Evolutionary conservation across 352 stramenopile species (phyloP), one percentile per base, ranked within the genome.

Genomic region (Phytophthora rubi): DNA sequence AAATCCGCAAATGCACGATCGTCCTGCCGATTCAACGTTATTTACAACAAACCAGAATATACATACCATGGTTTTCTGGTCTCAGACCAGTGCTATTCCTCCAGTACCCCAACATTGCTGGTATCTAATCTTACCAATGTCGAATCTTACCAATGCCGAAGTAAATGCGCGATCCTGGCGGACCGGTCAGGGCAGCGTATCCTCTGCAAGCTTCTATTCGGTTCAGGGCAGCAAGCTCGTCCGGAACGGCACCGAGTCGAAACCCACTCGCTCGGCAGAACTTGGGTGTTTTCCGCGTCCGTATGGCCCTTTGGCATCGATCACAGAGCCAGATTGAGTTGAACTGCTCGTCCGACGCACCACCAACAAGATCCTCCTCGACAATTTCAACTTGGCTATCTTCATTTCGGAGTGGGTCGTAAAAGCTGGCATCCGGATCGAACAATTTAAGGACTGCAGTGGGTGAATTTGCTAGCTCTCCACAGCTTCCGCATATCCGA

Each of bases 401-500:
- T 6, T 13, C 6, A 33, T 55, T 59, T 6, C 6, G 13, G 13
- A 69, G 52, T 26, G 39, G 60, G 10, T 9, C 12, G 49, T 57
- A 62, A 28, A 37, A 59, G 6, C 9, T 16, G 0, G 9, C 15
- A 4, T 47, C 15, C 5, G 35, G 63, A 0, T 49, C 26, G 21
- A 48, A 70, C 23, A 5, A 13, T n/a, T 59, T 70, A 13, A 12
- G 1, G 0, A 59, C 18, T 6, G 30, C 10, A 4, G 53, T 4
- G 0, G 23, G 18, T 53, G 58, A 37, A 4, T 52, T 68, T 1
- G 52, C 28, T 33, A 60, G 13, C 33, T 63, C 61, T 18, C 54
- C 62, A 8, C 62, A 64, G 18, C 54, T 53, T 4, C 62, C 62
- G 16, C 62, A 69, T 32, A 68, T 62, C 3, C 44, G 52, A 23